Evolutionary conservation across 1,139 yeast genomes (phyloP), one percentile per base, ranked within the genome.

Genomic region (Blastobotrys capitulatus): DNA sequence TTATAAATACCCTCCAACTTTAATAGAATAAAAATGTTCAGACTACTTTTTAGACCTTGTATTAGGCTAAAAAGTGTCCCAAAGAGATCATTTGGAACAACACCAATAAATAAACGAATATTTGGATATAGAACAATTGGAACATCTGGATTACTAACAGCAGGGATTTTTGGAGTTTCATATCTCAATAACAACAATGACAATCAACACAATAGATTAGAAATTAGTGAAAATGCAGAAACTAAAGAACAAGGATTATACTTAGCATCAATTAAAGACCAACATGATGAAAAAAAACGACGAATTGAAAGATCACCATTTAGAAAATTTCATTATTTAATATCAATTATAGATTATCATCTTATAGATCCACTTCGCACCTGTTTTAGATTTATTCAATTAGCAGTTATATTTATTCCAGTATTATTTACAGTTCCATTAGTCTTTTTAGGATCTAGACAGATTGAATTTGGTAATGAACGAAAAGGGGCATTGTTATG

Each of bases 341-440:
- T 47, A 29, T 19, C 36, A 9, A 25, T 46, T 6, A 19, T 49
- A 13, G 41, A 47, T 29, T 38, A 26, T 16, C 29, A 46, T 81
- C 59, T 81, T 2, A 45, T 57, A 47, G 95, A 86, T 56, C 96
- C 96, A 0, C 31, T 83, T 2, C 70, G 80, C 1, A 87, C 95
- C 0, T 62, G 82, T 42, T 69, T 80, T 0, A 71, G 98, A 42
- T 84, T 89, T 57, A 42, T 84, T 6, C 88, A 89, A 61, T 69
- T 92, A 46, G 70, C 86, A 0, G 57, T 71, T 1, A 69, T 89
- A 6, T 86, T 92, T 54, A 52, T 83, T 1, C 98, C 98, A 0
- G 78, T 90, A 7, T 56, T 88, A 5, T 37, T 83, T 6, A 53
- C 76, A 0, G 72, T 80, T 29, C 97, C 97, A 0, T 70, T 87